Evolutionary conservation across 352 stramenopile genomes (phyloP).

Genomic region (Pythium pectinolyticum): DNA sequence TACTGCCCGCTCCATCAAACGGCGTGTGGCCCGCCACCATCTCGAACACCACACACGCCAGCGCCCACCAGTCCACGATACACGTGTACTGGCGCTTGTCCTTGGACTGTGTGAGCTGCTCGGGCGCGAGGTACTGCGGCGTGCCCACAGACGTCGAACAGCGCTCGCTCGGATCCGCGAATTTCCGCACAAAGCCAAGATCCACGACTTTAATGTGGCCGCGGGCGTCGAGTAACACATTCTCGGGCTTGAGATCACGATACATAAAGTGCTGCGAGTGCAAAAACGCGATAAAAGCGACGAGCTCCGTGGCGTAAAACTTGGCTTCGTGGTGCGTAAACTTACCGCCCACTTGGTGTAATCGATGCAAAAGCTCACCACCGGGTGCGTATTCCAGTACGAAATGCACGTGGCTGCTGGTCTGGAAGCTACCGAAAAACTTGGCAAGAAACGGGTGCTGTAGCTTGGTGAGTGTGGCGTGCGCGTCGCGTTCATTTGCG

Average conservation of each 20-base stretch:
- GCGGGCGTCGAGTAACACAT: slow-evolving; percentile 78
- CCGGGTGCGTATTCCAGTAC: slow-evolving; percentile 69
- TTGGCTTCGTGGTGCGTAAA: slow-evolving; percentile 70
- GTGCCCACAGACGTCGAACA: slow-evolving; percentile 62
- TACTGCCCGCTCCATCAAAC: slow-evolving; percentile 47
- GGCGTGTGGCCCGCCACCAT: slow-evolving; percentile 68
- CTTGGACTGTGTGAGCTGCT: slow-evolving; percentile 66
- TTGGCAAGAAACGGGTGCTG: slow-evolving; percentile 47
- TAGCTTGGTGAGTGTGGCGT: slow-evolving; percentile 41
- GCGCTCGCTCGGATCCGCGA: slow-evolving; percentile 38
- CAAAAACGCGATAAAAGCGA: slow-evolving; percentile 56
- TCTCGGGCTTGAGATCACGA: slow-evolving; percentile 90
- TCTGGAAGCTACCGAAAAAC: slow-evolving; percentile 72
- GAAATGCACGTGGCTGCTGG: slow-evolving; percentile 57
- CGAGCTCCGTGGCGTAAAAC: slow-evolving; percentile 73
- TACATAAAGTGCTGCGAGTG: slow-evolving; percentile 74
- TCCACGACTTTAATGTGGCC: slow-evolving; percentile 74
- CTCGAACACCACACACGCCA: slow-evolving; percentile 82
- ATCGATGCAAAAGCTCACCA: slow-evolving; percentile 62
- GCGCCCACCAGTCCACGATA: slow-evolving; percentile 84
- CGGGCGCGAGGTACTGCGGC: slow-evolving; percentile 68
- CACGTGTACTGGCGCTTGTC: slow-evolving; percentile 66
- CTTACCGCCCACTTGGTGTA: slow-evolving; percentile 47
- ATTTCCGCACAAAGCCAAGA: slow-evolving; percentile 61
- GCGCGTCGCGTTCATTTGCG: slow-evolving; percentile 50